Conservation (phyloP, 179 eudicot species). For the Beta macrorhiza region DNA sequence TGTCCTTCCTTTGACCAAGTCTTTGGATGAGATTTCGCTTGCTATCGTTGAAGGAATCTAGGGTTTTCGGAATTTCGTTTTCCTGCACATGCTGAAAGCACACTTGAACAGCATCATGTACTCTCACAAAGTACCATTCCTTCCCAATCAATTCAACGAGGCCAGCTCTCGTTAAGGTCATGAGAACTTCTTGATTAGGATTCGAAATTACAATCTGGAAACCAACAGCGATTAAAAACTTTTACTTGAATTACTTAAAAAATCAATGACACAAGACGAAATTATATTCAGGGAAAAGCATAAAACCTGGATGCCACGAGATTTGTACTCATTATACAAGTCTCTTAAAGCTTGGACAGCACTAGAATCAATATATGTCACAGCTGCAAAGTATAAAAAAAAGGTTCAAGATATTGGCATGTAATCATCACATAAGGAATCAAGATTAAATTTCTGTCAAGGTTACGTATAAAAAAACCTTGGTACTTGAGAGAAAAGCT, state of each 20-base stretch:
- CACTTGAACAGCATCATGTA: conserved; percentile 92
- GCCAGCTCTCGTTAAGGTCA: conserved; percentile 68
- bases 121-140: conserved; percentile 97
- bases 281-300: not conserved
- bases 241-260: not conserved
- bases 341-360: conserved; percentile 87
- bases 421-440: not conserved
- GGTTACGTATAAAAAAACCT: not conserved
- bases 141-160: conserved; percentile 81
- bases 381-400: conserved; percentile 47
- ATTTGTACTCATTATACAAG: conserved; percentile 76
- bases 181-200: conserved; percentile 79
- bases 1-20: conserved; percentile 49
- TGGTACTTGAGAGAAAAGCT: not conserved
- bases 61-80: conserved; percentile 38
- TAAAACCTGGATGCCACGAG: conserved; percentile 78
- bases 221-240: not conserved
- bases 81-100: conserved; percentile 81
- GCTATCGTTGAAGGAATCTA: conserved; percentile 29
- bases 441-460: not conserved
- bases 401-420: conserved; percentile 14
- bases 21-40: conserved; percentile 47
- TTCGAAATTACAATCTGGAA: conserved; percentile 81
- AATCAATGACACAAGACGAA: not conserved
- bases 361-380: conserved; percentile 86